phyloP scores from a whole-genome alignment of 257 asterid species.

The Rehmannia glutinosa region DNA sequence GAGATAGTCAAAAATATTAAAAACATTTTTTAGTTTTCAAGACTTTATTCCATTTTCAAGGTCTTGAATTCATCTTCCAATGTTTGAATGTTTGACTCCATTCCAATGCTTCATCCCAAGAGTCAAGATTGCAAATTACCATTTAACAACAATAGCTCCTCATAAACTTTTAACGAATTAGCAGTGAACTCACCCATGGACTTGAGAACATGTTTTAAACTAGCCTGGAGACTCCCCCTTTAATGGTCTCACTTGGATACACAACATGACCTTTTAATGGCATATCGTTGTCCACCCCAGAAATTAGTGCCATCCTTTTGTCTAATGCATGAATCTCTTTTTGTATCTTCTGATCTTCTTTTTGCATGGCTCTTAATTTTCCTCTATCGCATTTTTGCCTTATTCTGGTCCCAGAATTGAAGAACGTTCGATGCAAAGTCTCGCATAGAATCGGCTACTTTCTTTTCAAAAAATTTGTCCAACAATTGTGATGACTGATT shows the following conservation, averaged over 20 bases:
- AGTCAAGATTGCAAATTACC: too few species aligned
- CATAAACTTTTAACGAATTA: constrained; percentile 48
- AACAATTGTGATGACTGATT: constrained; percentile 62
- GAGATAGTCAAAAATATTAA: too few species aligned
- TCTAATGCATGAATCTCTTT: constrained; percentile 64
- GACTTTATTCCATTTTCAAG: too few species aligned
- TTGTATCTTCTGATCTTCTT: constrained; percentile 60
- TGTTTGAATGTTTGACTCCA: too few species aligned
- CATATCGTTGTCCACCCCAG: constrained; percentile 30
- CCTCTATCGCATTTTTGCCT: constrained; percentile 46
- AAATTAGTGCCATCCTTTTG: constrained; percentile 38
- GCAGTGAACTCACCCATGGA: constrained; percentile 57
- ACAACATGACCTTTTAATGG: constrained; percentile 42
- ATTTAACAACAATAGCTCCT: constrained; percentile 61
- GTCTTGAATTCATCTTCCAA: too few species aligned
- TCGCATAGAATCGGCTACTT: constrained; percentile 55
- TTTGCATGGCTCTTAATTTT: constrained; percentile 56
- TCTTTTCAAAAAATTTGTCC: constrained; percentile 56
- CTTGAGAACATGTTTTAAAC: constrained; percentile 53
- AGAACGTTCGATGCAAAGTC: constrained; percentile 52
- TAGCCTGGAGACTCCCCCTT: constrained; percentile 50
- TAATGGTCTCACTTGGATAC: constrained; percentile 63
- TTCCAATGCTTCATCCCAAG: too few species aligned
- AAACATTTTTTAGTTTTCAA: too few species aligned
- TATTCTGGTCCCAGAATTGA: constrained; percentile 59